Conservation (phyloP, 2,329 filamentous ascomycete genomes). For the Aspergillus ustus region DNA sequence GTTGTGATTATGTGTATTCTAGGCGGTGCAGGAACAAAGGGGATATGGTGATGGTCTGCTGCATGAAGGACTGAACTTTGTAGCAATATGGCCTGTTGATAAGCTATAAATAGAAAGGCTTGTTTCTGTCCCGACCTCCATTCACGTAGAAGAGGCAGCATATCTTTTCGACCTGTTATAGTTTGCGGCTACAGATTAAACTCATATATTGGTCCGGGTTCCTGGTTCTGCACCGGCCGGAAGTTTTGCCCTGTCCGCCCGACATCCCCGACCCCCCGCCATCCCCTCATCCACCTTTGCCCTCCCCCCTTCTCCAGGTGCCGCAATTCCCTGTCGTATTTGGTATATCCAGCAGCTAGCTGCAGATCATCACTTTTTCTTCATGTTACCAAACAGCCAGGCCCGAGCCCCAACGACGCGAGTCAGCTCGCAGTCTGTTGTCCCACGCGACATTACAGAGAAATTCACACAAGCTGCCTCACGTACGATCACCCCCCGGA, state of each 20-base stretch:
- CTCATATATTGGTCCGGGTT: not conserved
- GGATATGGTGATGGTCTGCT: slow-evolving; percentile 27
- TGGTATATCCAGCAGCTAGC: slow-evolving; percentile 29
- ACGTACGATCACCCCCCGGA: slow-evolving; percentile 41
- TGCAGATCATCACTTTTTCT: slow-evolving; percentile 29
- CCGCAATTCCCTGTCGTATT: slow-evolving; percentile 13
- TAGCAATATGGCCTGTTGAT: slow-evolving; percentile 43
- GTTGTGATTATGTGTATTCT: slow-evolving; percentile 28
- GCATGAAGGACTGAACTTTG: slow-evolving; percentile 37
- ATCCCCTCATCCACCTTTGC: slow-evolving; percentile 25
- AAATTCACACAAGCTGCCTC: slow-evolving; percentile 58
- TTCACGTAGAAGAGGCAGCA: slow-evolving; percentile 12
- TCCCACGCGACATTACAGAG: slow-evolving; percentile 58
- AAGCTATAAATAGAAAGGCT: slow-evolving; percentile 35
- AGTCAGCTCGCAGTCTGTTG: slow-evolving; percentile 42
- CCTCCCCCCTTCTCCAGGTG: slow-evolving; percentile 9
- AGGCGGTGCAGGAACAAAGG: slow-evolving; percentile 22
- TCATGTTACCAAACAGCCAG: slow-evolving; percentile 43
- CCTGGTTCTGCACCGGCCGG: slow-evolving; percentile 18
- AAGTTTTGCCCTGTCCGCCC: slow-evolving; percentile 29
- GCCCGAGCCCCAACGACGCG: slow-evolving; percentile 36
- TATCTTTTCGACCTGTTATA: slow-evolving; percentile 20
- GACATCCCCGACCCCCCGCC: slow-evolving; percentile 23
- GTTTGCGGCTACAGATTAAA: slow-evolving; percentile 11
- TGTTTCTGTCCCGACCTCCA: slow-evolving; percentile 24